A percentile compares a stretch with the other conserved stretches of the same genome.
Evolutionary conservation across 345 rosid species (phyloP).

Genomic region (Noccaea bulbosa): DNA sequence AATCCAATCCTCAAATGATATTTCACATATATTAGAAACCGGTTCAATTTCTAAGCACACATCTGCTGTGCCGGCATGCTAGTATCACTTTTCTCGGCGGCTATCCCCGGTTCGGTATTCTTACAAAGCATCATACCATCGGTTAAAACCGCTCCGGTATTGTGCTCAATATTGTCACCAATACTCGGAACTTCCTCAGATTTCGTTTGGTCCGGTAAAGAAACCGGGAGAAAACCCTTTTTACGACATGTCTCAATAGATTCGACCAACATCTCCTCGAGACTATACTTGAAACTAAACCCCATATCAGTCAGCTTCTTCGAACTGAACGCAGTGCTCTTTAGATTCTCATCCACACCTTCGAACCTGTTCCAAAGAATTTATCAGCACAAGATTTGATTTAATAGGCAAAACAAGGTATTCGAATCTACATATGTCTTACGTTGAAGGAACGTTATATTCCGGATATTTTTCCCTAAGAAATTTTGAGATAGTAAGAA

Average conservation of each 20-base stretch:
- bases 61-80: slow-evolving; percentile 31
- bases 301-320: slow-evolving; percentile 74
- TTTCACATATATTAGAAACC: not conserved
- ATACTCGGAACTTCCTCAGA: slow-evolving; percentile 13
- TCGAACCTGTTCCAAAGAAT: slow-evolving; percentile 51
- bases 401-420: not conserved
- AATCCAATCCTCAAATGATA: not conserved
- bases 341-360: slow-evolving; percentile 61
- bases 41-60: slow-evolving; percentile 35
- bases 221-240: slow-evolving; percentile 64
- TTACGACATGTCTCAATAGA: slow-evolving; percentile 74
- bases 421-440: slow-evolving; percentile 18
- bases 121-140: slow-evolving; percentile 28
- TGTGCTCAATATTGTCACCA: slow-evolving; percentile 5
- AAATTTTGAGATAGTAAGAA: slow-evolving; percentile 58
- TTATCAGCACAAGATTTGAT: not conserved
- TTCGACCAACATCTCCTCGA: slow-evolving; percentile 74
- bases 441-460: slow-evolving; percentile 65
- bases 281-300: slow-evolving; percentile 68
- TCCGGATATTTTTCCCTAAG: slow-evolving; percentile 66
- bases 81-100: slow-evolving; percentile 24
- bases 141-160: slow-evolving; percentile 20
- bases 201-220: slow-evolving; percentile 22
- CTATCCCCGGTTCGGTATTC: slow-evolving; percentile 25
- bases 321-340: slow-evolving; percentile 54